Evolutionary conservation across 2,329 filamentous ascomycete species (phyloP).

Genomic region (Pseudogymnoascus sp.): DNA sequence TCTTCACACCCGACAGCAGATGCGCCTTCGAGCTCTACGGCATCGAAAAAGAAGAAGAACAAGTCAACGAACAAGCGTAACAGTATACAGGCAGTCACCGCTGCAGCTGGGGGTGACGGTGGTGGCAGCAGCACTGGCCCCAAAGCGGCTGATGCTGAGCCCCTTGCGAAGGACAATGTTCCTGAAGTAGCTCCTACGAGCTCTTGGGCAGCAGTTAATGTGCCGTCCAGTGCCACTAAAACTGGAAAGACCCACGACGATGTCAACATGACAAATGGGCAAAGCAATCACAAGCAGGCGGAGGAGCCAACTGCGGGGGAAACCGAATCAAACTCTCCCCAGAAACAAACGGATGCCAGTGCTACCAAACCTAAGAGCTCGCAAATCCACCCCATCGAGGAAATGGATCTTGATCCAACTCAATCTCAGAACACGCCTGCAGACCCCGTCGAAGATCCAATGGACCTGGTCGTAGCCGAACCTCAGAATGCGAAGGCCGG

Average conservation of each 20-base stretch:
- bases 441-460: background rate
- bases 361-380: background rate
- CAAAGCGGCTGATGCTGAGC: background rate
- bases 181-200: background rate
- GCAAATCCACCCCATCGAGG: background rate
- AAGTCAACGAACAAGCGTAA: background rate
- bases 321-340: background rate
- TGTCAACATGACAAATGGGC: background rate
- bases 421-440: background rate
- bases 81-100: constrained; percentile 12
- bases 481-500: background rate
- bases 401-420: background rate
- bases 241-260: background rate
- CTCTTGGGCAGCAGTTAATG: background rate
- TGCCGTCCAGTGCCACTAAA: background rate
- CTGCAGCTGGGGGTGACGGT: background rate
- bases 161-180: background rate
- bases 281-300: background rate
- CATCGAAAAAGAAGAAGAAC: constrained; percentile 8
- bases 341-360: background rate
- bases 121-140: background rate
- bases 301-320: background rate
- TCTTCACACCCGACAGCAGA: background rate
- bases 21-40: background rate
- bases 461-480: background rate